Conservation (phyloP, 73 alveolate species). For the Stentor coeruleus region DNA sequence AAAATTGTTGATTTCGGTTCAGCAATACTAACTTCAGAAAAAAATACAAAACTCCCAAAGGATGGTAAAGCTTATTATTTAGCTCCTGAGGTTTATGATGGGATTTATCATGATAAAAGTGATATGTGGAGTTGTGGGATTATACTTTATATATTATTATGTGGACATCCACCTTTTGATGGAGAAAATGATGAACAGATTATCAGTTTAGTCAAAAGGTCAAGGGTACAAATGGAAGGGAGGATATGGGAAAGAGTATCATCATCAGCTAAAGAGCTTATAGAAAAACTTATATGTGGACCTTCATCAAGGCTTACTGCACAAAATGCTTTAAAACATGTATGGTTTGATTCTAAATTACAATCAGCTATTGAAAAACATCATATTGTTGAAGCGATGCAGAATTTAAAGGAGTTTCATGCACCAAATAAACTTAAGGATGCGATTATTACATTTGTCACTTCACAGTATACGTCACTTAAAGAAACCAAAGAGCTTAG, state of each 20-base stretch:
- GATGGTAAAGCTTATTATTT: constrained; percentile 53
- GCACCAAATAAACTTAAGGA: not conserved
- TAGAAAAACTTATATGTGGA: not conserved
- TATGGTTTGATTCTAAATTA: not conserved
- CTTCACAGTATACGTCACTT: not conserved
- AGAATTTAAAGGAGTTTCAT: no score
- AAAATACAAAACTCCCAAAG: constrained; percentile 10
- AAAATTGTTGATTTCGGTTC: constrained; percentile 51
- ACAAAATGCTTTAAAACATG: not conserved
- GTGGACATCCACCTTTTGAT: constrained; percentile 43
- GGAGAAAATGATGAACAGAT: constrained; percentile 25
- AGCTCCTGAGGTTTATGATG: constrained; percentile 53
- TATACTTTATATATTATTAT: constrained; percentile 35
- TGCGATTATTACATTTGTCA: not conserved
- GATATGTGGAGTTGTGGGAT: constrained; percentile 39
- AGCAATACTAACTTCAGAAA: constrained; percentile 33
- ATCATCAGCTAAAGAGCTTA: constrained; percentile 28
- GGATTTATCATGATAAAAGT: constrained; percentile 25
- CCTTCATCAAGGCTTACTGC: not conserved
- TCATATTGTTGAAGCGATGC: not conserved
- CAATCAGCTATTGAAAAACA: not conserved
- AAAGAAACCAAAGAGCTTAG: not conserved
- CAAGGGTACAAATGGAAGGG: constrained; percentile 13
- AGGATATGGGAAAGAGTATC: constrained; percentile 31
- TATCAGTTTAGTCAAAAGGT: constrained; percentile 20